Conservation (phyloP, 1,284 basidiomycete genomes). For the Prillingera fragicola region DNA sequence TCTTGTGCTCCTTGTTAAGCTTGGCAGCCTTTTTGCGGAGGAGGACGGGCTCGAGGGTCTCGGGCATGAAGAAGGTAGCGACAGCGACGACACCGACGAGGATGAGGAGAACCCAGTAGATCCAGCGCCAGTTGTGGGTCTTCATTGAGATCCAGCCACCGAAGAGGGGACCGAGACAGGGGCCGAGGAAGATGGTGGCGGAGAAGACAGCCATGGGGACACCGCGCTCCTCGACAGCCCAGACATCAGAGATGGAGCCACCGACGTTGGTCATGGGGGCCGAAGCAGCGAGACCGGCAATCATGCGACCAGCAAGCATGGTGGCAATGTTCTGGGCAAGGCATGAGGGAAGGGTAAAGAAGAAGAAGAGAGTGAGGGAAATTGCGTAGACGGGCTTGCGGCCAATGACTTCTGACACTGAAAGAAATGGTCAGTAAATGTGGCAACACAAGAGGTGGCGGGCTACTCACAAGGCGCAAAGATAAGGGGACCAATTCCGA, state of each 20-base stretch:
- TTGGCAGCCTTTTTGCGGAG: slow-evolving; percentile 40
- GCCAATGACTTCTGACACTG: slow-evolving; percentile 43
- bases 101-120: slow-evolving; percentile 49
- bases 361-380: slow-evolving; percentile 47
- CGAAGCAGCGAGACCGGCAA: slow-evolving; percentile 49
- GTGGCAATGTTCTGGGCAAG: slow-evolving; percentile 49
- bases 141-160: slow-evolving; percentile 44
- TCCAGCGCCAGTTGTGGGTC: slow-evolving; percentile 48
- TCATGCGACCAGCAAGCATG: slow-evolving; percentile 50
- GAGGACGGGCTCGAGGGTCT: slow-evolving; percentile 47
- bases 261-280: slow-evolving; percentile 51
- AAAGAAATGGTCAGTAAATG: too few species aligned
- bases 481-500: slow-evolving; percentile 46
- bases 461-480: slow-evolving; percentile 49
- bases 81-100: slow-evolving; percentile 38
- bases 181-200: slow-evolving; percentile 44
- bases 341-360: slow-evolving; percentile 50
- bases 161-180: slow-evolving; percentile 47
- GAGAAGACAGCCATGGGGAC: slow-evolving; percentile 51
- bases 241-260: slow-evolving; percentile 50
- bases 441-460: too few species aligned
- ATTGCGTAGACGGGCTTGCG: slow-evolving; percentile 47
- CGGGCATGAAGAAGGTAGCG: slow-evolving; percentile 38
- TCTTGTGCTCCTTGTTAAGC: slow-evolving; percentile 45
- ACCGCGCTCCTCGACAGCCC: slow-evolving; percentile 47